Percentiles rank a stretch among this genome's conserved stretches.
These are phyloP conservation scores for Mrakia gelida DNA, from an alignment of 768 basidiomycete genomes.

Conservation along the genomic window DNA sequence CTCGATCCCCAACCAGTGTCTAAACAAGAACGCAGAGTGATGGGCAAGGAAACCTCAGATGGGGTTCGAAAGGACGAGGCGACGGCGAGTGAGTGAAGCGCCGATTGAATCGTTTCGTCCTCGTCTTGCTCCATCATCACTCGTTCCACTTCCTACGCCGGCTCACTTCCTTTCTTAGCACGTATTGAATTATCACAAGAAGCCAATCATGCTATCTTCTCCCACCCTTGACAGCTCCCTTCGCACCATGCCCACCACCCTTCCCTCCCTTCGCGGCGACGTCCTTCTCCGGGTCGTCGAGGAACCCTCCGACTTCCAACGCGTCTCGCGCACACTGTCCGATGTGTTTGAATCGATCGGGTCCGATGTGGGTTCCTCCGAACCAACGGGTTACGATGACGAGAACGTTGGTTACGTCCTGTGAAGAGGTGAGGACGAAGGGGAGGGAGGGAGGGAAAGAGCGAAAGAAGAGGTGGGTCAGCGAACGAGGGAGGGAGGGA, in stretches of 20 bases:
- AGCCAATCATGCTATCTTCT: background rate
- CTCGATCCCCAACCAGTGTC: too few species aligned
- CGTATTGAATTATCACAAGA: too few species aligned
- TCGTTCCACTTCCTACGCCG: too few species aligned
- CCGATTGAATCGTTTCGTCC: too few species aligned
- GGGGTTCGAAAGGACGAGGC: too few species aligned
- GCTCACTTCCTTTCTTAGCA: too few species aligned
- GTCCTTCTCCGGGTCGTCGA: constrained; percentile 52
- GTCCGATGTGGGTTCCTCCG: constrained; percentile 77
- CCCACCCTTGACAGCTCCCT: constrained; percentile 4
- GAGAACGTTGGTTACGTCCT: constrained; percentile 57
- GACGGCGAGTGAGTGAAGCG: too few species aligned
- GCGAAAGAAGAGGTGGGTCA: too few species aligned
- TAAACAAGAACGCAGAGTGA: too few species aligned
- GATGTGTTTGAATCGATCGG: constrained; percentile 61
- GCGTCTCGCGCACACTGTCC: constrained; percentile 88
- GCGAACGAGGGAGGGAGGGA: background rate
- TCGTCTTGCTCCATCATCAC: too few species aligned
- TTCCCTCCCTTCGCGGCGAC: background rate
- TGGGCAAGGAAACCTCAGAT: too few species aligned
- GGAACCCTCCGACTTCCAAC: constrained; percentile 77
- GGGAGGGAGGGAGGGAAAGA: background rate
- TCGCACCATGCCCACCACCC: constrained; percentile 5
- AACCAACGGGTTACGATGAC: constrained; percentile 92
- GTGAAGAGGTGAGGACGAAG: background rate